Percentiles rank a stretch among this genome's conserved stretches.
Conservation (phyloP, 108 stramenopile genomes). For the Phaeodactylum tricornutum region DNA sequence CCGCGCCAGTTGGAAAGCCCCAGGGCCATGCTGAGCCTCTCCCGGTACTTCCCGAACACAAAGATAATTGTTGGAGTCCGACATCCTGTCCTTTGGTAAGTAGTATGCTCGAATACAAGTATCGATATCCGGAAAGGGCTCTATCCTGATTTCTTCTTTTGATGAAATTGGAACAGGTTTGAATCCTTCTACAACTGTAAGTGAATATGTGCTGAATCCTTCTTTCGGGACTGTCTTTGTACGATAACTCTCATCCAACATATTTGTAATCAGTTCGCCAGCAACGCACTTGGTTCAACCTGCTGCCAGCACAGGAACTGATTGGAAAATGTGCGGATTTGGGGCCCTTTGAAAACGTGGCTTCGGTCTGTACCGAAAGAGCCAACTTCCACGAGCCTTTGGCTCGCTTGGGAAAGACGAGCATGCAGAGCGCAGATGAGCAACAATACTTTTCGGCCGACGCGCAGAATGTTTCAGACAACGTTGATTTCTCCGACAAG, state of each 20-base stretch:
- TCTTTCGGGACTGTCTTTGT: no score
- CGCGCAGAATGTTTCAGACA: background rate
- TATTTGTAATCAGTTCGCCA: no score
- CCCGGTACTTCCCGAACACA: conserved; percentile 35
- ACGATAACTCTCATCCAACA: no score
- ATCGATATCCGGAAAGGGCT: no score
- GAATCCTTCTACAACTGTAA: conserved; percentile 71
- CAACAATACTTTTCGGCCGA: background rate
- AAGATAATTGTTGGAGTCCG: conserved; percentile 62
- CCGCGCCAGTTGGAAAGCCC: conserved; percentile 34
- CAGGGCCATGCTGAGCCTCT: conserved; percentile 15
- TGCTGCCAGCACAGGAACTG: conserved; percentile 27
- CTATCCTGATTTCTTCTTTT: no score
- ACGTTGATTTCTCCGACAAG: background rate
- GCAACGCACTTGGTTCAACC: conserved; percentile 31
- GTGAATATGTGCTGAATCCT: no score
- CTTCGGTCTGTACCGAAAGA: conserved; percentile 46
- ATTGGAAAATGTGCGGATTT: conserved; percentile 29
- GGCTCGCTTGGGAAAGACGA: conserved; percentile 26
- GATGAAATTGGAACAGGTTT: conserved; percentile 32
- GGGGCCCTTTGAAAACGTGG: conserved; percentile 1
- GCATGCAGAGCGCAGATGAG: background rate
- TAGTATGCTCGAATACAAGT: no score
- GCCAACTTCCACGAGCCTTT: conserved; percentile 53
- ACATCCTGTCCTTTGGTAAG: conserved; percentile 69